Evolutionary conservation across 768 basidiomycete genomes (phyloP).

Genomic region (Amanita pallidorosea): DNA sequence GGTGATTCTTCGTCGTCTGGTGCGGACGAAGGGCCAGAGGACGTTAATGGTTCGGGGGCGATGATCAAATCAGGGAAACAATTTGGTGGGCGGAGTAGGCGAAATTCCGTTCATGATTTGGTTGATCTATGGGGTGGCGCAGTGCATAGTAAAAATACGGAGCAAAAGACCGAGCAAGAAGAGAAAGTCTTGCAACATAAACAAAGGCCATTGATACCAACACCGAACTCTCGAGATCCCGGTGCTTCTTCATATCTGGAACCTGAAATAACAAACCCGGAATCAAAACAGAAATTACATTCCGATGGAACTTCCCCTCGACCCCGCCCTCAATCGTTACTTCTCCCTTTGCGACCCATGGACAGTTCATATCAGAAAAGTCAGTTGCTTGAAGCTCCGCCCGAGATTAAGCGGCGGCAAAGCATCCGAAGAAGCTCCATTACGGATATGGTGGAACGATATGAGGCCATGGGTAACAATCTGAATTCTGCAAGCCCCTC

Average conservation of each 20-base stretch:
- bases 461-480: constrained; percentile 52
- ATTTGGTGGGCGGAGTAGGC: constrained; percentile 41
- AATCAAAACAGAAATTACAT: neutral
- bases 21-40: constrained; percentile 48
- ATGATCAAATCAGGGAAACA: constrained; percentile 16
- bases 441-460: constrained; percentile 77
- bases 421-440: constrained; percentile 61
- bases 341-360: constrained; percentile 47
- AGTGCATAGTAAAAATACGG: constrained; percentile 31
- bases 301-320: constrained; percentile 4
- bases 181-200: neutral
- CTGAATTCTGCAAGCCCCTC: constrained; percentile 20
- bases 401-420: constrained; percentile 29
- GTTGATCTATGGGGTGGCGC: constrained; percentile 72
- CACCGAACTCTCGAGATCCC: neutral
- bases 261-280: neutral
- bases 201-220: neutral
- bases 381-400: constrained; percentile 34
- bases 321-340: constrained; percentile 69
- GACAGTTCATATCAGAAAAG: constrained; percentile 26
- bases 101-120: constrained; percentile 77
- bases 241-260: neutral
- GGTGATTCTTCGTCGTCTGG: constrained; percentile 35
- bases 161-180: constrained; percentile 9
- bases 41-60: constrained; percentile 20